These are phyloP conservation scores for Hippophae tibetana DNA, from an alignment of 306 rosid genomes.

Conservation along the genomic window DNA sequence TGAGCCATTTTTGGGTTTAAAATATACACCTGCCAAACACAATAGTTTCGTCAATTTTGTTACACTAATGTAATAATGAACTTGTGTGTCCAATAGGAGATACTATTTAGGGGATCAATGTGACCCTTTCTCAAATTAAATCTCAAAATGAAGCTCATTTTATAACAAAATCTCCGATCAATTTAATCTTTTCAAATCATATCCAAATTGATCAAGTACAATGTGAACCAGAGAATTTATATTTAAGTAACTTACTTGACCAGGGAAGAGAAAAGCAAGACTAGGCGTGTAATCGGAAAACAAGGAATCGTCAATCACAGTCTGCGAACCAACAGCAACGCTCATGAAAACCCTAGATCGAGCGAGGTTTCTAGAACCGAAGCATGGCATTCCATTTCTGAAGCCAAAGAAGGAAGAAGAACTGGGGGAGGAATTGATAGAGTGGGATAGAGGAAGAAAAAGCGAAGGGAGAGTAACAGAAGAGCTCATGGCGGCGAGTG, in stretches of 20 bases:
- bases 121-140: too few species aligned
- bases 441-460: slow-evolving; percentile 26
- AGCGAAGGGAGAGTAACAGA: slow-evolving; percentile 16
- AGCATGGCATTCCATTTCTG: slow-evolving; percentile 29
- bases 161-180: too few species aligned
- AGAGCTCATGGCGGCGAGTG: slow-evolving; percentile 21
- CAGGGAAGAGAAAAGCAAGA: slow-evolving; percentile 83
- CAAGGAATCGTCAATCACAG: slow-evolving; percentile 34
- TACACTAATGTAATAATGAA: too few species aligned
- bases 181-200: not conserved
- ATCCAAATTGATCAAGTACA: not conserved
- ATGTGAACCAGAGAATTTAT: not conserved
- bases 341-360: slow-evolving; percentile 74
- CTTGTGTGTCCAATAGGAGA: too few species aligned
- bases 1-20: too few species aligned
- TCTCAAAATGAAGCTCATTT: too few species aligned
- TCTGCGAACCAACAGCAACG: slow-evolving; percentile 60
- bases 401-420: slow-evolving; percentile 19
- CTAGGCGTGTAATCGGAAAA: slow-evolving; percentile 66
- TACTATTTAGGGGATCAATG: too few species aligned
- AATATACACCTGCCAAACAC: too few species aligned
- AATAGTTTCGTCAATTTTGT: too few species aligned
- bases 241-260: slow-evolving; percentile 44
- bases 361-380: slow-evolving; percentile 15
- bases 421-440: slow-evolving; percentile 18